Evolutionary conservation across 768 basidiomycete species (phyloP).

Genomic region (Hericium erinaceus): DNA sequence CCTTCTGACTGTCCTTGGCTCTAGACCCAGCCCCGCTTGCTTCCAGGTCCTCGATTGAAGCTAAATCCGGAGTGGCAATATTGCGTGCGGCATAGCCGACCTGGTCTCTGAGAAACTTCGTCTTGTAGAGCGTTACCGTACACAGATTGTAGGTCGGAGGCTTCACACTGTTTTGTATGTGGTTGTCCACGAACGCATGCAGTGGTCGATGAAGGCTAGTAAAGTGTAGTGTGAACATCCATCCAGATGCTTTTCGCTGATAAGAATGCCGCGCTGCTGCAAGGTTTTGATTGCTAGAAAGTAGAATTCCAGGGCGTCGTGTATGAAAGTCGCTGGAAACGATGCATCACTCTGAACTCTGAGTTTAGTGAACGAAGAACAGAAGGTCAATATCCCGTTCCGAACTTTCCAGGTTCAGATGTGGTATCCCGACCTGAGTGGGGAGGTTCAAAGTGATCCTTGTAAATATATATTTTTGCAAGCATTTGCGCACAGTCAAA

Average conservation of each 20-base stretch:
- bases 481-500: too few relatives aligned
- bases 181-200: slow-evolving; percentile 7
- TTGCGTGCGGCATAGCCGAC: neutral
- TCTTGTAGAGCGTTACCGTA: slow-evolving; percentile 3
- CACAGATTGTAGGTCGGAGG: slow-evolving; percentile 7
- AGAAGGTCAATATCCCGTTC: neutral
- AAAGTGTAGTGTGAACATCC: neutral
- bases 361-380: neutral
- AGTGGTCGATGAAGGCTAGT: neutral
- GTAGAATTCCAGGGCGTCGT: slow-evolving; percentile 19
- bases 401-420: neutral
- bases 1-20: neutral
- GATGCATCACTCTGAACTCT: slow-evolving; percentile 16
- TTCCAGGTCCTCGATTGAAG: neutral
- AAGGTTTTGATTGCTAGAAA: slow-evolving; percentile 17
- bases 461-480: too few relatives aligned
- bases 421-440: neutral
- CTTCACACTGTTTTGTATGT: too few relatives aligned
- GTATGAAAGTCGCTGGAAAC: slow-evolving; percentile 21
- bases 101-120: neutral
- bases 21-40: neutral
- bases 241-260: neutral
- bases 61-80: neutral
- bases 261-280: slow-evolving; percentile 20
- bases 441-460: neutral